Conservation (phyloP, 2,329 filamentous ascomycete species). For the Fusarium solani-melongenae region DNA sequence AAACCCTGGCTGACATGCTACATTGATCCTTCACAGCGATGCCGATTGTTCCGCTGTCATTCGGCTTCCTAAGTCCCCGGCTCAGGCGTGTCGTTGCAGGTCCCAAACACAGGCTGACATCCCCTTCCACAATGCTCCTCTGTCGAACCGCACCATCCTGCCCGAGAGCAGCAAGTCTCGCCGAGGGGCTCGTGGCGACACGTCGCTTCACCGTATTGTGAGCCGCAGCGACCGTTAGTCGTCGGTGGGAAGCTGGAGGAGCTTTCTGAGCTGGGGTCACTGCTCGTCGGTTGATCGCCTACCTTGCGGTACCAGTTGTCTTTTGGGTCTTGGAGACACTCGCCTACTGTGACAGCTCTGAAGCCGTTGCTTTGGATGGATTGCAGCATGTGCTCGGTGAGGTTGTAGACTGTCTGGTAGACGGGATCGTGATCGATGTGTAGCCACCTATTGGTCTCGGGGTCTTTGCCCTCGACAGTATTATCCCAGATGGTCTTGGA, state of each 20-base stretch:
- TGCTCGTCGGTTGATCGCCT: background rate
- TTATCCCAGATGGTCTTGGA: constrained; percentile 55
- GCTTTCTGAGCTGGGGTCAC: constrained; percentile 10
- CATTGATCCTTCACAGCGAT: constrained; percentile 53
- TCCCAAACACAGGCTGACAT: constrained; percentile 51
- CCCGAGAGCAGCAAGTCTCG: constrained; percentile 38
- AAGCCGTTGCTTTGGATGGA: constrained; percentile 55
- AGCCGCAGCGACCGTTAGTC: constrained; percentile 40
- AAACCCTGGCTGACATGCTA: constrained; percentile 50
- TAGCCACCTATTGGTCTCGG: constrained; percentile 54
- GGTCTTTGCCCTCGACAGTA: constrained; percentile 48
- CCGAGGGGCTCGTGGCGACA: constrained; percentile 30
- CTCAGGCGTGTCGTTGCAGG: constrained; percentile 33
- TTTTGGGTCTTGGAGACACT: constrained; percentile 64
- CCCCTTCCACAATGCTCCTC: constrained; percentile 53
- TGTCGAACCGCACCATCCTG: constrained; percentile 52
- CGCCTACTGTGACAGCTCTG: constrained; percentile 58
- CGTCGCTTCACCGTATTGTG: constrained; percentile 31
- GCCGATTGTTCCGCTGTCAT: constrained; percentile 2
- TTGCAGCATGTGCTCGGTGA: constrained; percentile 56
- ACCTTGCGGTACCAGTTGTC: constrained; percentile 63
- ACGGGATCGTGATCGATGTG: constrained; percentile 65
- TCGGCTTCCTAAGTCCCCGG: constrained; percentile 4
- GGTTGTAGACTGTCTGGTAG: constrained; percentile 56
- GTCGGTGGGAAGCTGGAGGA: constrained; percentile 33